Evolutionary conservation across 495 filamentous ascomycete species (phyloP).

Genomic region (Mytilinidion resinicola): DNA sequence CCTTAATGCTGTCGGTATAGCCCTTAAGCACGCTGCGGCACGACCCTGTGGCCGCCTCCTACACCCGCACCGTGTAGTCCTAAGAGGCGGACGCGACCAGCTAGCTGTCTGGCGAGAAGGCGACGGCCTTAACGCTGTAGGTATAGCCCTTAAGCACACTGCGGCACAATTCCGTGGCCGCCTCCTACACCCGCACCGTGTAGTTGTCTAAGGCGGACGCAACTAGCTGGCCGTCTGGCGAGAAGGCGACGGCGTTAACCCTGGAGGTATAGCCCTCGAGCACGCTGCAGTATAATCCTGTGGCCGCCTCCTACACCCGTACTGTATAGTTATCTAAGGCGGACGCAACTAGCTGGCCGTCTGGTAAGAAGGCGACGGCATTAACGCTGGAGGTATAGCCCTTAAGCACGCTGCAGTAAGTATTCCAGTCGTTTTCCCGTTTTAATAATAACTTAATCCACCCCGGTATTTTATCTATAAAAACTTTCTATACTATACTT

Average conservation of each 20-base stretch:
- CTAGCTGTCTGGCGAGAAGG: slow-evolving; percentile 8
- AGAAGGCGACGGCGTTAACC: too few relatives aligned
- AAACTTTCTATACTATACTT: slow-evolving; percentile 15
- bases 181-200: too few relatives aligned
- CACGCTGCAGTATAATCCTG: too few relatives aligned
- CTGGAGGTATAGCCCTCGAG: too few relatives aligned
- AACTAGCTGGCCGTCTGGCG: too few relatives aligned
- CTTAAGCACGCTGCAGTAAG: slow-evolving; percentile 4
- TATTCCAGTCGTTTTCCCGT: slow-evolving; percentile 4
- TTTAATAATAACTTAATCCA: slow-evolving; percentile 4
- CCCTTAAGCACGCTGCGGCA: slow-evolving; percentile 1
- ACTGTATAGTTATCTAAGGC: too few relatives aligned
- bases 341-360: too few relatives aligned
- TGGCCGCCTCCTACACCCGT: too few relatives aligned
- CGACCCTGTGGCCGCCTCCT: background rate
- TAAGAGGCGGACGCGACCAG: slow-evolving; percentile 2
- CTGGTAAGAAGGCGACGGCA: too few relatives aligned
- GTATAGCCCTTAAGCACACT: slow-evolving; percentile 7
- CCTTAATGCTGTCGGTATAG: too few relatives aligned
- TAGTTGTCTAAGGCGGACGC: too few relatives aligned
- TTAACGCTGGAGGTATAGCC: slow-evolving; percentile 1
- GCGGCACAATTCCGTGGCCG: too few relatives aligned
- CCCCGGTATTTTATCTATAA: slow-evolving; percentile 1
- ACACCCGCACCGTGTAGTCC: background rate
- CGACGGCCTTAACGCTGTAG: background rate